A percentile compares a stretch with the other conserved stretches of the same genome.
phyloP scores from a whole-genome alignment of 495 filamentous ascomycete genomes.

The Lentithecium fluviatile region DNA sequence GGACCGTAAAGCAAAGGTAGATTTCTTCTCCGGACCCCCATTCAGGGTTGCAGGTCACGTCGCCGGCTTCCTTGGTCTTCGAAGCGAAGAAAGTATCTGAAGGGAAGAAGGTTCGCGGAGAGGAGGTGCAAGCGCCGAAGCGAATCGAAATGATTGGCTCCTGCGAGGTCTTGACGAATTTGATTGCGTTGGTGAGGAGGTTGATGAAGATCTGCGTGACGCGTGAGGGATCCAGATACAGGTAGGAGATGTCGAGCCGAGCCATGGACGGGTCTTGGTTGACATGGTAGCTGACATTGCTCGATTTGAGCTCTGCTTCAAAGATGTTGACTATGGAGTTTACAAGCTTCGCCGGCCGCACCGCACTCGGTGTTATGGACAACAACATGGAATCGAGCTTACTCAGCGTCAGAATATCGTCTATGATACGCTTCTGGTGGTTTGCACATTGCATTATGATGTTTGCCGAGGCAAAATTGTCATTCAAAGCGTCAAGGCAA shows the following conservation, averaged over 20 bases:
- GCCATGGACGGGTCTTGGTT: slow-evolving; percentile 28
- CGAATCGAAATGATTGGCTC: slow-evolving; percentile 37
- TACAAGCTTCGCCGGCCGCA: slow-evolving; percentile 31
- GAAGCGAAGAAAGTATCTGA: slow-evolving; percentile 40
- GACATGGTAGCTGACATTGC: slow-evolving; percentile 28
- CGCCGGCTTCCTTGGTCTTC: slow-evolving; percentile 35
- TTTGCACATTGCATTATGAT: slow-evolving; percentile 39
- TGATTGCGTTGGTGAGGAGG: slow-evolving; percentile 44
- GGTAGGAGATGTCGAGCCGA: slow-evolving; percentile 32
- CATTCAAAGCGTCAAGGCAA: slow-evolving; percentile 24
- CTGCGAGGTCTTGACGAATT: slow-evolving; percentile 34
- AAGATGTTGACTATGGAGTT: slow-evolving; percentile 36
- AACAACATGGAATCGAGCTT: slow-evolving; percentile 43
- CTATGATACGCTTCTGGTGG: slow-evolving; percentile 42
- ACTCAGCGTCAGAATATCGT: slow-evolving; percentile 41
- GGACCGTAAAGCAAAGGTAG: slow-evolving; percentile 26
- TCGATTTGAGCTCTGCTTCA: slow-evolving; percentile 39
- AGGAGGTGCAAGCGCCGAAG: slow-evolving; percentile 38
- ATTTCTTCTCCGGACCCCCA: slow-evolving; percentile 28
- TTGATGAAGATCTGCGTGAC: slow-evolving; percentile 43
- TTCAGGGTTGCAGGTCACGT: slow-evolving; percentile 48
- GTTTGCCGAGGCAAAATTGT: slow-evolving; percentile 34
- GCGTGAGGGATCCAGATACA: slow-evolving; percentile 37
- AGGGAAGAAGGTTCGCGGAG: slow-evolving; percentile 50
- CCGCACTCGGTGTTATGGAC: slow-evolving; percentile 30